Evolutionary conservation across 2,329 filamentous ascomycete genomes (phyloP).

Genomic region (Hypomyces rosellus): DNA sequence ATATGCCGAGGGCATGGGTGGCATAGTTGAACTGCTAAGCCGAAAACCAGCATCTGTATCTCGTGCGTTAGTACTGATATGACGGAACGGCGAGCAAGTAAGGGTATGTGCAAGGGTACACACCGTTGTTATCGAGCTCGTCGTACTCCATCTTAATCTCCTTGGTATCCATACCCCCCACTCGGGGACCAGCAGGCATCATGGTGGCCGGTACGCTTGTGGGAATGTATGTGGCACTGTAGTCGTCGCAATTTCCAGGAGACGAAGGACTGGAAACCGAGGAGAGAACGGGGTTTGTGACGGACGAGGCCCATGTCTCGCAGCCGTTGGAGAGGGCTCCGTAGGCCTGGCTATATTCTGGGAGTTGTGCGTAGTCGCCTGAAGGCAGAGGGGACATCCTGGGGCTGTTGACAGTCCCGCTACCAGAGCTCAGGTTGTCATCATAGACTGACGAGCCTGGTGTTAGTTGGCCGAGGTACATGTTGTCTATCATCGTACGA

Average conservation of each 20-base stretch:
- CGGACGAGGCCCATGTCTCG: slow-evolving; percentile 40
- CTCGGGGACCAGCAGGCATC: slow-evolving; percentile 24
- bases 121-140: slow-evolving; percentile 29
- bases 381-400: slow-evolving; percentile 40
- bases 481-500: slow-evolving; percentile 12
- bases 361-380: slow-evolving; percentile 37
- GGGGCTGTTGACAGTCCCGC: slow-evolving; percentile 36
- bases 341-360: slow-evolving; percentile 35
- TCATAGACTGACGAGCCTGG: slow-evolving; percentile 32
- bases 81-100: not conserved
- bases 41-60: slow-evolving; percentile 27
- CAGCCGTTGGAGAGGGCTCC: slow-evolving; percentile 35
- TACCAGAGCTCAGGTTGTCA: slow-evolving; percentile 33
- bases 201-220: slow-evolving; percentile 42
- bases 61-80: slow-evolving; percentile 24
- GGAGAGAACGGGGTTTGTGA: slow-evolving; percentile 39
- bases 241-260: slow-evolving; percentile 42
- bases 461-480: slow-evolving; percentile 15
- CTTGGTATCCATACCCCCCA: slow-evolving; percentile 19
- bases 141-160: slow-evolving; percentile 36
- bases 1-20: slow-evolving; percentile 20
- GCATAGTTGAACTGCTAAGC: slow-evolving; percentile 20
- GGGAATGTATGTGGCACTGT: slow-evolving; percentile 40
- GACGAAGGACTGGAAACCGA: slow-evolving; percentile 48
- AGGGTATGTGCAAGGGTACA: slow-evolving; percentile 7